These are phyloP conservation scores for Xylariaceae sp. DNA, from an alignment of 2,329 filamentous ascomycete genomes.

Conservation along the genomic window DNA sequence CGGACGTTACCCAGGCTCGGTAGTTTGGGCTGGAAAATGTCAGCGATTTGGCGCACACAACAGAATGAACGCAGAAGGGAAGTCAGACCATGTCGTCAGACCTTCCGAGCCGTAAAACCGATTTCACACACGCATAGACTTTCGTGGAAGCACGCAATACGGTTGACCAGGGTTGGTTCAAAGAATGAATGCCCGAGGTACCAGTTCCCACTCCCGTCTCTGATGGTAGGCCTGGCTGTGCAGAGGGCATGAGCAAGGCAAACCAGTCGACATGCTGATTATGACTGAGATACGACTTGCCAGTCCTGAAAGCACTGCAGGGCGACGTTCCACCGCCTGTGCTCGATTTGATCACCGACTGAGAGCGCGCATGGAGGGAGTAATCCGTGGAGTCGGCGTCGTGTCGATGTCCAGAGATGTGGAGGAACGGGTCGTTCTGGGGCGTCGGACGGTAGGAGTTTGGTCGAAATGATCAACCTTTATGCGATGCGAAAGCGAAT, in stretches of 20 bases:
- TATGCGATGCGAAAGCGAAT: background rate
- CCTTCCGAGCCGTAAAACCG: constrained; percentile 5
- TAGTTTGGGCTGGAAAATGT: constrained; percentile 14
- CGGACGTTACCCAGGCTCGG: constrained; percentile 10
- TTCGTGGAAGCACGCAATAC: background rate
- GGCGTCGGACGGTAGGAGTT: background rate
- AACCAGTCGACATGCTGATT: constrained; percentile 23
- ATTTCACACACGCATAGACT: background rate
- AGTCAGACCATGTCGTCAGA: constrained; percentile 18
- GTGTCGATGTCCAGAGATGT: background rate
- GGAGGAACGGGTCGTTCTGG: background rate
- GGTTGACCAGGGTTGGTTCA: background rate
- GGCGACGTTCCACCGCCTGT: constrained; percentile 8
- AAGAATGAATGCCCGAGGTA: background rate
- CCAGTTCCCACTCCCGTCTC: constrained; percentile 12
- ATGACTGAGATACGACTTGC: background rate
- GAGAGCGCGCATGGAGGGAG: constrained; percentile 12
- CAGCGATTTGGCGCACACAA: background rate
- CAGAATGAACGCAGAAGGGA: background rate
- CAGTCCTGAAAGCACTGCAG: constrained; percentile 1
- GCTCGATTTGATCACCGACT: constrained; percentile 8
- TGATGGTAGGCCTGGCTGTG: constrained; percentile 10
- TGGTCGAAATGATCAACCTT: background rate
- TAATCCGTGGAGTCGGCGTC: background rate
- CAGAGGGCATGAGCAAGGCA: constrained; percentile 15